Conservation (phyloP, 805 yeast species). For the Jamesozyma gamospora region DNA sequence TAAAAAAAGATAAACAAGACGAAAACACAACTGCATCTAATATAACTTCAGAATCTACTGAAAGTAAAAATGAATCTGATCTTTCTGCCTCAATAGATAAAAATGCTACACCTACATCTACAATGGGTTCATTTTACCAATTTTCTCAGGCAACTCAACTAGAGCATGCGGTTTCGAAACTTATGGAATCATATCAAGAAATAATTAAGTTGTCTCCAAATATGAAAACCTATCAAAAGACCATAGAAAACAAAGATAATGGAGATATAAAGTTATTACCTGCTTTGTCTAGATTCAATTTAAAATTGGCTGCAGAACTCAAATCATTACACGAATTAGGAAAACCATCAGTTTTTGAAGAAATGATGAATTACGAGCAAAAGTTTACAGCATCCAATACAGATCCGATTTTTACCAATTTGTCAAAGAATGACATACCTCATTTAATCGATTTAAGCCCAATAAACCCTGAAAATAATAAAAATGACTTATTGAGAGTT, state of each 20-base stretch:
- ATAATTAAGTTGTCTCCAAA: slow-evolving; percentile 52
- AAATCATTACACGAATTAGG: slow-evolving; percentile 44
- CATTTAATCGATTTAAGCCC: slow-evolving; percentile 8
- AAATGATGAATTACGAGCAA: slow-evolving; percentile 38
- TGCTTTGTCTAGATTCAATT: slow-evolving; percentile 42
- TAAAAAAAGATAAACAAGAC: slow-evolving; percentile 8
- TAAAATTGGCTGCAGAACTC: slow-evolving; percentile 51
- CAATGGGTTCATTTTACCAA: neutral
- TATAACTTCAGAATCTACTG: neutral
- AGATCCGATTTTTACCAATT: slow-evolving; percentile 15
- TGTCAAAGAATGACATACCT: slow-evolving; percentile 13
- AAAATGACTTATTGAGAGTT: neutral
- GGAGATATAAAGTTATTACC: slow-evolving; percentile 35
- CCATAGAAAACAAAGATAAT: slow-evolving; percentile 27
- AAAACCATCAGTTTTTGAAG: slow-evolving; percentile 44
- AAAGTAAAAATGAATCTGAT: neutral
- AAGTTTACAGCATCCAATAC: slow-evolving; percentile 8
- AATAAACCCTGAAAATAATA: slow-evolving; percentile 5
- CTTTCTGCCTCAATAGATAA: neutral
- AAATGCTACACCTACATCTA: neutral
- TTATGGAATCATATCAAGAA: slow-evolving; percentile 43
- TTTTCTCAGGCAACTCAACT: slow-evolving; percentile 27
- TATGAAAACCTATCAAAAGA: slow-evolving; percentile 31
- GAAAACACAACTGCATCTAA: too few relatives aligned
- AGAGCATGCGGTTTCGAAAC: slow-evolving; percentile 44